Percentiles rank a stretch among this genome's conserved stretches.
Conservation (phyloP, 148 eudicot species). For the Rhododendron williamsianum region DNA sequence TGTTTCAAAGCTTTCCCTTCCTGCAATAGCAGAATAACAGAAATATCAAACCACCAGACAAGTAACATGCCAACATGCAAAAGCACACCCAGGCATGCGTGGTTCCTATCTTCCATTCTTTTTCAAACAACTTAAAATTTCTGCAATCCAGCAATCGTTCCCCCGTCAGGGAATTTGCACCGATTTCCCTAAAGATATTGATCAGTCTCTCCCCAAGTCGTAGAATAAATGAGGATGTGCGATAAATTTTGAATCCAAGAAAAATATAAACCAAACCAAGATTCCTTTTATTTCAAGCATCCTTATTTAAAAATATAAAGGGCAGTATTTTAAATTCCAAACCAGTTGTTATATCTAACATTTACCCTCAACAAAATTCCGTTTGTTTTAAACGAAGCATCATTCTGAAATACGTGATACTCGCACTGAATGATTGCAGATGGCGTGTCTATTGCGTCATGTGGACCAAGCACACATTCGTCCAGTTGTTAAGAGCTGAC, state of each 20-base stretch:
- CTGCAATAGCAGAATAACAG: conserved; percentile 29
- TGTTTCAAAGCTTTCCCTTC: conserved; percentile 92
- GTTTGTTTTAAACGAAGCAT: background rate
- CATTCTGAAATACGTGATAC: background rate
- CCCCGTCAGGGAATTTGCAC: background rate
- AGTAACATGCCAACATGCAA: background rate
- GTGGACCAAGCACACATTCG: background rate
- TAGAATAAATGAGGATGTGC: background rate
- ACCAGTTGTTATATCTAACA: background rate
- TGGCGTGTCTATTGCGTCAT: background rate
- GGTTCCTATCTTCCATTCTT: background rate
- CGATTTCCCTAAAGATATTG: background rate
- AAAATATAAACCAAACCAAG: background rate
- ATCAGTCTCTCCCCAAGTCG: background rate
- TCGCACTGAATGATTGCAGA: background rate
- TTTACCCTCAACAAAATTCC: background rate
- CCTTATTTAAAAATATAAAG: background rate
- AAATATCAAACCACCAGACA: background rate
- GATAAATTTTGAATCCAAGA: background rate
- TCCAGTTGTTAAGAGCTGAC: background rate
- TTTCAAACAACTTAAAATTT: background rate
- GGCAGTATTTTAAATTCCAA: background rate
- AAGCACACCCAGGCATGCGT: background rate
- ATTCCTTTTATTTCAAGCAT: background rate
- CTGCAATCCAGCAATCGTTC: background rate